Conservation (phyloP, 768 basidiomycete genomes). For the Myochromella boudieri region DNA sequence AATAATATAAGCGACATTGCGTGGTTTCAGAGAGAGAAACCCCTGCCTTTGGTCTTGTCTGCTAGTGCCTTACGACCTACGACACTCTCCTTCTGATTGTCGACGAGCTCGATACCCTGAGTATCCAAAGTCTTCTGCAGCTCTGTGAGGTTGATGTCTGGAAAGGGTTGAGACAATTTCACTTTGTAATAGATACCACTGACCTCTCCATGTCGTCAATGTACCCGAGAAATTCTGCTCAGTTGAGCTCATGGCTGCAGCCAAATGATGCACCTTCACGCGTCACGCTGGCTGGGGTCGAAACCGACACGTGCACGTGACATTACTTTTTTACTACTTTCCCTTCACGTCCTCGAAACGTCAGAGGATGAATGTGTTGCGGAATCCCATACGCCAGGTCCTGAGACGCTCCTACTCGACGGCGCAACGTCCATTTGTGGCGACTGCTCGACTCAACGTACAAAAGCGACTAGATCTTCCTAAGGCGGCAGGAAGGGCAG, state of each 20-base stretch:
- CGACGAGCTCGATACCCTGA: constrained; percentile 93
- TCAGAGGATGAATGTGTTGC: constrained; percentile 27
- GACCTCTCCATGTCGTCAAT: constrained; percentile 89
- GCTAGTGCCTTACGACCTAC: constrained; percentile 92
- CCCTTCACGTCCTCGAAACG: background rate
- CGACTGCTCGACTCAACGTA: constrained; percentile 31
- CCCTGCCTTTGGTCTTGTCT: constrained; percentile 95
- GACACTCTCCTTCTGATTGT: constrained; percentile 97
- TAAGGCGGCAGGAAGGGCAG: too few species aligned
- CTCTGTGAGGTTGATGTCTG: constrained; percentile 86
- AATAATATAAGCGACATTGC: background rate
- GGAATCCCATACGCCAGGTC: constrained; percentile 20
- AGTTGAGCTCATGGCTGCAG: constrained; percentile 25
- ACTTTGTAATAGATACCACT: constrained; percentile 14
- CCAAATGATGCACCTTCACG: background rate
- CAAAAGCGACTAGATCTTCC: too few species aligned
- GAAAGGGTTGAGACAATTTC: background rate
- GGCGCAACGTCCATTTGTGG: constrained; percentile 29
- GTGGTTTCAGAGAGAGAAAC: background rate
- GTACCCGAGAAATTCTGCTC: constrained; percentile 94
- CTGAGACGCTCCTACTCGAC: constrained; percentile 23
- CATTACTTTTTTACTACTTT: constrained; percentile 13
- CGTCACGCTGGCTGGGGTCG: constrained; percentile 1
- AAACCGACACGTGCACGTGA: constrained; percentile 24
- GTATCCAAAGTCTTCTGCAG: constrained; percentile 91